Evolutionary conservation across 2,329 filamentous ascomycete genomes (phyloP).

Genomic region (Colletotrichum scovillei): DNA sequence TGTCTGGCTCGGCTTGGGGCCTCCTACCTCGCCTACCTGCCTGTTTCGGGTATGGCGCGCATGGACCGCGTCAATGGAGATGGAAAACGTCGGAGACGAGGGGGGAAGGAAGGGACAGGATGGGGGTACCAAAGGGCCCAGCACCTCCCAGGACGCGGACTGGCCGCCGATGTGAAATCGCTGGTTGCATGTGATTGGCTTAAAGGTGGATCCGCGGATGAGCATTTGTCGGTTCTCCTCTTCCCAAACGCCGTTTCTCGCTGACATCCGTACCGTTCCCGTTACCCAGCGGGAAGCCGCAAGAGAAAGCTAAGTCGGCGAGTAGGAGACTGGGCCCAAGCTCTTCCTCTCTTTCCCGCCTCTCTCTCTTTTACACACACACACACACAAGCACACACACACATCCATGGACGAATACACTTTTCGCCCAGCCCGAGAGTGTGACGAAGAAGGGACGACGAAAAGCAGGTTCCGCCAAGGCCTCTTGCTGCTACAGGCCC

Average conservation of each 20-base stretch:
- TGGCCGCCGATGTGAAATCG: constrained; percentile 5
- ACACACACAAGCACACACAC: not conserved
- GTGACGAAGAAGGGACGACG: not conserved
- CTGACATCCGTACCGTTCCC: not conserved
- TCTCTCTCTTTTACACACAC: too few relatives aligned
- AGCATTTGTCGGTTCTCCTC: too few relatives aligned
- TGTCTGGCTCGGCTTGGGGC: constrained; percentile 19
- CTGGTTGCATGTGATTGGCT: constrained; percentile 35
- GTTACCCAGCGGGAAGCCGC: not conserved
- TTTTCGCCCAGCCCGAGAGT: not conserved
- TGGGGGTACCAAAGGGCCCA: not conserved
- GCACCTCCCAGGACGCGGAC: not conserved
- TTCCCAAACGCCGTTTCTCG: not conserved
- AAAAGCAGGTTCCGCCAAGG: not conserved
- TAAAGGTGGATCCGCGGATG: constrained; percentile 9
- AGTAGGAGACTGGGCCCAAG: not conserved
- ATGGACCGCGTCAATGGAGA: not conserved
- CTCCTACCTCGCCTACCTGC: constrained; percentile 23
- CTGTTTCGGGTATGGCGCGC: constrained; percentile 22
- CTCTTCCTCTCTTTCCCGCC: not conserved
- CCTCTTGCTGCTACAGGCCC: not conserved
- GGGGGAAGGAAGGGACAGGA: not conserved
- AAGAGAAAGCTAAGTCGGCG: not conserved
- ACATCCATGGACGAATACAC: not conserved
- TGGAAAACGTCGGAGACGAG: constrained; percentile 21